Base-by-base conservation (phyloP, 495 filamentous ascomycete genomes). In the Parathielavia appendiculata region DNA sequence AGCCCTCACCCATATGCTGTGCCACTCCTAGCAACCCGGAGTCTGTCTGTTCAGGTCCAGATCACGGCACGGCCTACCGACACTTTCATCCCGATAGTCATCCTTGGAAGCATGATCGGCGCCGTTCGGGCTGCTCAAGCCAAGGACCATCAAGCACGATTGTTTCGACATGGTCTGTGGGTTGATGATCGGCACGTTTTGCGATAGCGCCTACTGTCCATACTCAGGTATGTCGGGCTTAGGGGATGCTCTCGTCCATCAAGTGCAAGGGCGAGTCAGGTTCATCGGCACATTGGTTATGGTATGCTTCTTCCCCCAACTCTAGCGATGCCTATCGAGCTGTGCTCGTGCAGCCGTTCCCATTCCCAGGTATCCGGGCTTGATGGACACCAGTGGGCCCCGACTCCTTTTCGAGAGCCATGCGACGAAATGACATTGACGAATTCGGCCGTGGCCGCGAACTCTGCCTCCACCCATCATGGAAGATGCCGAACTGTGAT, bases 341-440 rank as follows among this genome's bases (percentile, higher is more conserved):
- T 26, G 49, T 38, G 19, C 40, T 30, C 23, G 22, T 40, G 22
- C 51, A 54, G 40, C 6, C 3, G 40, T 48, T 41, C 40, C 48
- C 56, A 32, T 14, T 16, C 34, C 43, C 51, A 38, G 60, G 62
- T 57, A 54, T 55, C 59, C 32, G 56, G 59, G 23, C 52, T 41
- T n/a, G 39, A 62, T 58, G 59, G 56, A 34, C 26, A 13, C 11
- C 32, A 17, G 55, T 58, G 55, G 51, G 30, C 19, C 49, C 39
- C 22, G 44, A 16, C 32, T 44, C 44, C 48, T 20, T 26, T 44
- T 34, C 32, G 22, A 55, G 55, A 55, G 56, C 54, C 58, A 54
- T 60, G 32, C 45, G 39, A 56, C 39, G 46, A 51, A 41, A 54
- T 45, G 36, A 11, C 19, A 40, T 58, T 30, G 26, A 30, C 36